Conservation (phyloP, 179 eudicot species). For the Spergularia azorica region DNA sequence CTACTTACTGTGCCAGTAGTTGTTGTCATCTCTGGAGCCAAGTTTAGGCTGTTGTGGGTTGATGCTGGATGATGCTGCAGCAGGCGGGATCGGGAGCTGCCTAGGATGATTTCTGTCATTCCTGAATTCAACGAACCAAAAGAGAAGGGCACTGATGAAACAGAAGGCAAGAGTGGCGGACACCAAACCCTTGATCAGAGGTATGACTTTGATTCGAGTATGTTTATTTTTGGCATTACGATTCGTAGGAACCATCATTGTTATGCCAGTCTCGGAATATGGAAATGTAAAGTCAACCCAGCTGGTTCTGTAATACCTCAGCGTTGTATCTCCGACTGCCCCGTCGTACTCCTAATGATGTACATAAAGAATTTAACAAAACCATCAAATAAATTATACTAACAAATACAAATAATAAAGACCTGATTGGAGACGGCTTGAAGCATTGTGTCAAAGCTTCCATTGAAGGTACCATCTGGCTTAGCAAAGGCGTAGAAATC, state of each 20-base stretch:
- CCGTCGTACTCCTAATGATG: conserved; percentile 32
- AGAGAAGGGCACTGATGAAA: conserved; percentile 27
- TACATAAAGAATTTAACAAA: too few relatives aligned
- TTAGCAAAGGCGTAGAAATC: conserved; percentile 26
- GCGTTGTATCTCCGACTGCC: conserved; percentile 36
- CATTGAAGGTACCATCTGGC: conserved; percentile 32
- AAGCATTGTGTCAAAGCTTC: conserved; percentile 34
- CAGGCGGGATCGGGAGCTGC: not conserved
- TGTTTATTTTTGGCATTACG: conserved; percentile 5
- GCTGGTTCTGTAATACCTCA: conserved; percentile 21
- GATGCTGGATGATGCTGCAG: not conserved
- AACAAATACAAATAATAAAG: not conserved
- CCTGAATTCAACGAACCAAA: conserved; percentile 26
- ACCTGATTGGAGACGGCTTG: conserved; percentile 29
- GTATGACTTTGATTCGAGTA: conserved; percentile 26
- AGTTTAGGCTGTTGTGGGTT: conserved; percentile 1
- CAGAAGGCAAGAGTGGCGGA: conserved; percentile 30
- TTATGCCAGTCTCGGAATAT: conserved; percentile 34
- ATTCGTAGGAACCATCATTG: conserved; percentile 34
- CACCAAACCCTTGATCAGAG: conserved; percentile 29
- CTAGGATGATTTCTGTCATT: conserved; percentile 13
- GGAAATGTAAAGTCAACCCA: conserved; percentile 39
- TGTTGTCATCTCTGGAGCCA: conserved; percentile 13
- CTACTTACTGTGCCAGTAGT: conserved; percentile 26
- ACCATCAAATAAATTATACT: too few relatives aligned